Percentiles rank a stretch among this genome's conserved stretches.
Conservation (phyloP, 2,329 filamentous ascomycete species). For the Penicillium sp. region DNA sequence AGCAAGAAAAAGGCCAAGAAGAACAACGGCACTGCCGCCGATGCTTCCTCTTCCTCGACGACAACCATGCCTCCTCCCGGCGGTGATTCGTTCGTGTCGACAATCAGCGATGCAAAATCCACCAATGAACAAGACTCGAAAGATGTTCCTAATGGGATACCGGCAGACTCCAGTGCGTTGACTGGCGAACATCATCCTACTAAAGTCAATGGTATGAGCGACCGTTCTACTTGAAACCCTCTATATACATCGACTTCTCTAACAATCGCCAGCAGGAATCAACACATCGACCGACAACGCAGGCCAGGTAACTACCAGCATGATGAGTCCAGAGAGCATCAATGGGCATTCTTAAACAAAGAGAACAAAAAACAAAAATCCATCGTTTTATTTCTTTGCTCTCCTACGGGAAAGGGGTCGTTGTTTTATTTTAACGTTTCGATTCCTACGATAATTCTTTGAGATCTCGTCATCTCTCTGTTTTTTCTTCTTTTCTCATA, state of each 20-base stretch:
- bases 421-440: neutral
- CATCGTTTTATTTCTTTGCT: neutral
- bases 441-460: neutral
- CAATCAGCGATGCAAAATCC: slow-evolving; percentile 12
- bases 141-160: slow-evolving; percentile 15
- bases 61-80: slow-evolving; percentile 13
- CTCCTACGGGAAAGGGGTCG: neutral
- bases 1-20: slow-evolving; percentile 43
- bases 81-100: slow-evolving; percentile 20
- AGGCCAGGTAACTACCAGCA: slow-evolving; percentile 52
- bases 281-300: slow-evolving; percentile 42
- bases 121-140: slow-evolving; percentile 23
- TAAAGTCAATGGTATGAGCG: slow-evolving; percentile 33
- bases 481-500: neutral
- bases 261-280: slow-evolving; percentile 43
- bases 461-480: neutral
- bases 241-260: slow-evolving; percentile 60
- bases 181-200: slow-evolving; percentile 16
- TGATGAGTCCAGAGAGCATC: slow-evolving; percentile 83
- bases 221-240: slow-evolving; percentile 31
- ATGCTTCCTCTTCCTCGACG: slow-evolving; percentile 7
- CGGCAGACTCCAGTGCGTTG: slow-evolving; percentile 1
- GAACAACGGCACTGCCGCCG: slow-evolving; percentile 31
- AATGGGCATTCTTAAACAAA: slow-evolving; percentile 38
- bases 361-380: neutral